These are phyloP conservation scores for Monosporascus sp. DNA, from an alignment of 2,329 filamentous ascomycete genomes.

Conservation along the genomic window DNA sequence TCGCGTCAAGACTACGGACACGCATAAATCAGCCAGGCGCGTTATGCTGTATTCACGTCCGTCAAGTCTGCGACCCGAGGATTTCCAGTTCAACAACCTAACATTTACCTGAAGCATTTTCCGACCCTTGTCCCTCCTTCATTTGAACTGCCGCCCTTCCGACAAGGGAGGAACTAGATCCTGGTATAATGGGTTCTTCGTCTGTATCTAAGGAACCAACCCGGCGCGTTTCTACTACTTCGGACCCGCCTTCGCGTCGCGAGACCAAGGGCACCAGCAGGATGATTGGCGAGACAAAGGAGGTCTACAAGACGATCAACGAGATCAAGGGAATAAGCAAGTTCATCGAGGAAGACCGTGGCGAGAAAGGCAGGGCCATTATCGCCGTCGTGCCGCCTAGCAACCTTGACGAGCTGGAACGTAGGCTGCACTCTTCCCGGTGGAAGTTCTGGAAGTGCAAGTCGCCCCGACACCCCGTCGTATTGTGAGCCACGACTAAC, in stretches of 20 bases:
- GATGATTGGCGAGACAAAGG: background rate
- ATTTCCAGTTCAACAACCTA: background rate
- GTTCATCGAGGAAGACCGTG: constrained; percentile 6
- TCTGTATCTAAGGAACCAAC: background rate
- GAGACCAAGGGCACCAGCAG: background rate
- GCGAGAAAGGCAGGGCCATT: constrained; percentile 4
- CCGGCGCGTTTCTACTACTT: background rate
- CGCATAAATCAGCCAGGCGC: background rate
- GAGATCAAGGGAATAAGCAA: background rate
- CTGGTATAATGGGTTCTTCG: background rate
- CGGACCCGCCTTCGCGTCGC: background rate
- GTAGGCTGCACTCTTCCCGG: constrained; percentile 1
- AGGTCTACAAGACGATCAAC: background rate
- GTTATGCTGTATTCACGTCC: background rate
- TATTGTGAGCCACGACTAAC: background rate
- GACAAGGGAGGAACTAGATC: background rate
- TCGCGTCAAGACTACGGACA: background rate
- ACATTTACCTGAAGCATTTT: background rate
- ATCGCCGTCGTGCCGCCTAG: constrained; percentile 2
- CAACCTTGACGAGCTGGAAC: constrained; percentile 1
- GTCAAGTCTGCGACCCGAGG: background rate
- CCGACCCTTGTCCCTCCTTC: background rate
- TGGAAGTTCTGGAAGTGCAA: constrained; percentile 5
- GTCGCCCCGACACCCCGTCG: background rate
- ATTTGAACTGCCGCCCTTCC: background rate